Base-by-base conservation (phyloP, 441 rosid genomes). In the Gossypium davidsonii region DNA sequence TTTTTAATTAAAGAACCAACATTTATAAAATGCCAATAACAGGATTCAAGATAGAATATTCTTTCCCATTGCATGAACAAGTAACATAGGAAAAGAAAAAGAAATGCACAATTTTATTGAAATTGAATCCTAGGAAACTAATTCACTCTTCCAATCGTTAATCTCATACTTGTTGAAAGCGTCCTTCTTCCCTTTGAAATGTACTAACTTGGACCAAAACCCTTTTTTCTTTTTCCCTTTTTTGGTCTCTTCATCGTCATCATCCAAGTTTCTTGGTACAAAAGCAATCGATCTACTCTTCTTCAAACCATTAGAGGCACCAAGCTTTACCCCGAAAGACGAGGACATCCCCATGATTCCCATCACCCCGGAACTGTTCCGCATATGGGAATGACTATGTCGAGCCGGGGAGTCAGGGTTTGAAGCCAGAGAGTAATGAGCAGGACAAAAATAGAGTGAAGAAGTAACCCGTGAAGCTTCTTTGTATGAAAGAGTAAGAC, bases 251-350 rank as follows among this genome's bases (percentile, higher is more conserved):
- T 75, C 85, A 2, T 34, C 64, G 46, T 48, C 55, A n/a, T 49
- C 56, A 21, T 7, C 66, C 15, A 57, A 57, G 23, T 52, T 78
- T 31, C 81, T 82, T 0, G 89, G 76, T 66, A 71, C 85, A 51
- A 78, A 79, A 71, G 91, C 91, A 75, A 88, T 56, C 26, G 98
- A 91, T 78, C 89, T 81, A 64, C 98, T 91, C 84, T 90, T 94
- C 90, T 79, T 91, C 78, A 90, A 74, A 15, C 84, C 89, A 17
- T 69, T 72, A 56, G 2, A 11, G 6, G 55, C 14, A 42, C 88
- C 84, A 9, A 49, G 69, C 17, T 83, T 80, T 12, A 82, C 75
- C 68, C 71, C 80, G 20, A 84, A 84, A 4, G 91, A 80, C 70
- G 81, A 66, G 1, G 37, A 12, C 62, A 57, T 11, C 46, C 85